Evolutionary conservation across 1,139 yeast genomes (phyloP).

Genomic region (Blastobotrys arbuscula): DNA sequence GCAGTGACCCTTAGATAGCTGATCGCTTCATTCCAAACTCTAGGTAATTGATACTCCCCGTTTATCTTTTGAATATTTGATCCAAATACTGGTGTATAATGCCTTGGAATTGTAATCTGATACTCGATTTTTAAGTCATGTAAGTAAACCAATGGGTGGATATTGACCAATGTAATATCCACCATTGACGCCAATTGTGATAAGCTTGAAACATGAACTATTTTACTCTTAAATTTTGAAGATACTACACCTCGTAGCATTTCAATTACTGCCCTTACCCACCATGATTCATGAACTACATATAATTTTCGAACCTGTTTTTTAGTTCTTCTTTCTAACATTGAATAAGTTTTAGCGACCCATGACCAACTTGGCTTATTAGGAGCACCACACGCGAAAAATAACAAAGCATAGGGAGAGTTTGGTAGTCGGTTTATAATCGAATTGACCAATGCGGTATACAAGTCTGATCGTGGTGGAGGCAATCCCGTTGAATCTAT

Average conservation of each 20-base stretch:
- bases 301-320: conserved; percentile 57
- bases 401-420: conserved; percentile 56
- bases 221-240: conserved; percentile 39
- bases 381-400: conserved; percentile 73
- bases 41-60: conserved; percentile 21
- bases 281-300: conserved; percentile 90
- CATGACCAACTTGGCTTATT: conserved; percentile 59
- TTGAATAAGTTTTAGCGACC: conserved; percentile 68
- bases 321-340: conserved; percentile 55
- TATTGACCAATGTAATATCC: conserved; percentile 71
- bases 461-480: conserved; percentile 36
- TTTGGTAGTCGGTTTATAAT: conserved; percentile 42
- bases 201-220: conserved; percentile 49
- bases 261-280: conserved; percentile 74
- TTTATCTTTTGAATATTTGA: conserved; percentile 21
- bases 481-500: conserved; percentile 76
- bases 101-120: conserved; percentile 34
- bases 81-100: conserved; percentile 34
- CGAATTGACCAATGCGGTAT: conserved; percentile 24
- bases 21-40: conserved; percentile 30
- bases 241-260: conserved; percentile 58
- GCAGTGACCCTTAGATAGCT: conserved; percentile 23
- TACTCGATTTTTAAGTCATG: conserved; percentile 40
- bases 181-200: conserved; percentile 61
- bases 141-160: conserved; percentile 66